A percentile compares a stretch with the other conserved stretches of the same genome.
Evolutionary conservation across 2,329 filamentous ascomycete genomes (phyloP).

Genomic region (Dactylellina sp.): DNA sequence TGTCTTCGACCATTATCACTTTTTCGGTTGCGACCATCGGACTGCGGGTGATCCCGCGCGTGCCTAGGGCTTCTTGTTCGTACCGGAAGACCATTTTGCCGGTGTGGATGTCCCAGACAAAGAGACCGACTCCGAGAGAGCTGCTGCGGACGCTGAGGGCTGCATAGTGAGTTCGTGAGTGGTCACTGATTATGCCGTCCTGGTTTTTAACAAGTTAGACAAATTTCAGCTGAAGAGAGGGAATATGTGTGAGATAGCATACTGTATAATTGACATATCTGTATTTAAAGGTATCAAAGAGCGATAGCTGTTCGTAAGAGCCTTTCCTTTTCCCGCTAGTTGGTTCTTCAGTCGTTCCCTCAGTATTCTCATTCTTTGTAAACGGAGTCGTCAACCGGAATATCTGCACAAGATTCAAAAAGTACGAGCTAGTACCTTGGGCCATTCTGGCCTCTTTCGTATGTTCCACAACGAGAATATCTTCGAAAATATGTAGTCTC

Average conservation of each 20-base stretch:
- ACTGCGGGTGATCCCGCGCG: slow-evolving; percentile 28
- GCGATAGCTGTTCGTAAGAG: slow-evolving; percentile 46
- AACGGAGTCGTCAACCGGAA: slow-evolving; percentile 48
- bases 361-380: neutral
- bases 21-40: slow-evolving; percentile 40
- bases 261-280: slow-evolving; percentile 55
- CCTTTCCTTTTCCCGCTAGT: slow-evolving; percentile 16
- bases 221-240: neutral
- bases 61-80: slow-evolving; percentile 44
- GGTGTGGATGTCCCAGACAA: slow-evolving; percentile 49
- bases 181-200: slow-evolving; percentile 53
- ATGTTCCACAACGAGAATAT: slow-evolving; percentile 49
- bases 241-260: slow-evolving; percentile 2
- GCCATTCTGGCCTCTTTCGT: slow-evolving; percentile 41
- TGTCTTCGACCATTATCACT: slow-evolving; percentile 47
- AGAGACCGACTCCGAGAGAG: slow-evolving; percentile 43
- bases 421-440: slow-evolving; percentile 29
- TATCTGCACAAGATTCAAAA: slow-evolving; percentile 34
- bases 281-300: slow-evolving; percentile 52
- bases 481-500: slow-evolving; percentile 34
- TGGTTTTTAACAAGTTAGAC: slow-evolving; percentile 10
- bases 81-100: slow-evolving; percentile 46
- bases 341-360: neutral
- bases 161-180: slow-evolving; percentile 51
- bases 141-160: slow-evolving; percentile 50